Evolutionary conservation across 768 basidiomycete genomes (phyloP), one percentile per base, ranked within the genome.

Genomic region (Rhizopogon salebrosus): DNA sequence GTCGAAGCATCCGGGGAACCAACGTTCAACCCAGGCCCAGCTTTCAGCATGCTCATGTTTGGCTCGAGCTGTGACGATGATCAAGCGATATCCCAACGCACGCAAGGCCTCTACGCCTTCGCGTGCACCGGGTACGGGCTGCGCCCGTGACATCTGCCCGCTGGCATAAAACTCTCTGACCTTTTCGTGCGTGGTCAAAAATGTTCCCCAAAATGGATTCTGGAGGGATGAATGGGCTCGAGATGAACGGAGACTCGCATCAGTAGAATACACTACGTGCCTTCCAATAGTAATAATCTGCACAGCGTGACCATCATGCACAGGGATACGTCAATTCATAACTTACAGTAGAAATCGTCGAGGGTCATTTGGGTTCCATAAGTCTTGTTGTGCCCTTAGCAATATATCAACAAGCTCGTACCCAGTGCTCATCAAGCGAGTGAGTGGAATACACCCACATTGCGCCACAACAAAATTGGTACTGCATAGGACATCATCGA

Each of bases 241-340:
- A 23, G 5, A 23, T 46, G 20, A 46, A 34, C 22, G 11, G 22
- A 10, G 36, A 16, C 14, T 43, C n/a, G 48, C 34, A 35, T 11
- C 2, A 24, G 20, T 27, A 14, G n/a, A n/a, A n/a, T n/a, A n/a
- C n/a, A n/a, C 24, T 26, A 38, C 65, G 43, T 48, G 79, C 86
- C 75, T 85, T 87, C 87, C 87, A 88, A 62, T 84, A 88, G 64
- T 85, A 86, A 58, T 86, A 87, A 62, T 88, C 82, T 84, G 40
- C 9, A 45, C 9, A 9, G n/a, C 34, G 37, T 51, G 48, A 48
- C 14, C n/a, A 26, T 46, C 27, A 20, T 38, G 36, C 45, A 35
- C 45, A n/a, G 14, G 40, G 26, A 39, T 27, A 48, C 22, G 31
- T 22, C 26, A 24, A 39, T 39, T n/a, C 37, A 34, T 14, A 34